phyloP scores from a whole-genome alignment of 1,139 yeast genomes.

The Geotrichum fermentans region DNA sequence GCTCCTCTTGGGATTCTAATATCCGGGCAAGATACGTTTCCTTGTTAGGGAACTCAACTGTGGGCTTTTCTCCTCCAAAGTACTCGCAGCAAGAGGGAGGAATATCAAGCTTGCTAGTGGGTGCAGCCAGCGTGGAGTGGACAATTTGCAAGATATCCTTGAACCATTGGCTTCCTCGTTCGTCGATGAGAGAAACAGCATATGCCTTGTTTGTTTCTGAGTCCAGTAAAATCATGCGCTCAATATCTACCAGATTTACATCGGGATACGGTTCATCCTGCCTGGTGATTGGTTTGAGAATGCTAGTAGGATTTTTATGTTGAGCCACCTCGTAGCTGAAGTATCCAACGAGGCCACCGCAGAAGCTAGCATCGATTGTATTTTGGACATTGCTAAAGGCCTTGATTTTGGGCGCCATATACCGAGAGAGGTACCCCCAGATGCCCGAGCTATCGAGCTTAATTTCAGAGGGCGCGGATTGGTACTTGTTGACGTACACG shows the following conservation, averaged over 20 bases:
- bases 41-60: constrained; percentile 51
- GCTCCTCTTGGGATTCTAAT: constrained; percentile 57
- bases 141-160: constrained; percentile 8
- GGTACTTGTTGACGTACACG: constrained; percentile 35
- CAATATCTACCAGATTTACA: constrained; percentile 67
- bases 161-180: constrained; percentile 42
- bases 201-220: constrained; percentile 48
- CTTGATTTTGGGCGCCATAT: constrained; percentile 43
- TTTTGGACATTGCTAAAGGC: constrained; percentile 24
- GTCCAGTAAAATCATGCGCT: constrained; percentile 57
- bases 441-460: constrained; percentile 29
- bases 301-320: constrained; percentile 17
- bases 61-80: constrained; percentile 27
- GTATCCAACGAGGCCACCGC: constrained; percentile 85
- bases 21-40: constrained; percentile 54
- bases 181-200: constrained; percentile 48
- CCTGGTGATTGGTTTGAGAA: constrained; percentile 9
- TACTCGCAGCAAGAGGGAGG: constrained; percentile 24
- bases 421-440: constrained; percentile 50
- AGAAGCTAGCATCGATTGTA: constrained; percentile 54
- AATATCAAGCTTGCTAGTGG: constrained; percentile 8
- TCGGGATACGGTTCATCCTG: constrained; percentile 47
- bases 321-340: constrained; percentile 66
- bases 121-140: constrained; percentile 3
- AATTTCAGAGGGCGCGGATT: constrained; percentile 20